phyloP scores from a whole-genome alignment of 1,139 yeast species.

The Schwanniomyces etchellsii region DNA sequence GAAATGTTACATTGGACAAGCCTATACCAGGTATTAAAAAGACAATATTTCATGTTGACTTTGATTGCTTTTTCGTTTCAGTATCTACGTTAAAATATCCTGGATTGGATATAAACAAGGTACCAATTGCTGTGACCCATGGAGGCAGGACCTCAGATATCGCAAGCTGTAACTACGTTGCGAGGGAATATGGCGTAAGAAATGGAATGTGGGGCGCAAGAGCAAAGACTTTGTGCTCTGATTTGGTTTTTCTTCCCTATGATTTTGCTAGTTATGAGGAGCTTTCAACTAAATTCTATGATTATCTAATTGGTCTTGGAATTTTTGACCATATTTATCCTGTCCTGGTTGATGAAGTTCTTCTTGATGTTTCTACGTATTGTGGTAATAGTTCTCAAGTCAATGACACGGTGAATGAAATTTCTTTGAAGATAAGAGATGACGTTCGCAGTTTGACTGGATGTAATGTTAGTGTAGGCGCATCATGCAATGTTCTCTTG shows the following conservation, averaged over 20 bases:
- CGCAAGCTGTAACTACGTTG: constrained; percentile 90
- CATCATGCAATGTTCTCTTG: constrained; percentile 61
- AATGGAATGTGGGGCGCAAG: constrained; percentile 87
- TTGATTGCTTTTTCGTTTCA: constrained; percentile 90
- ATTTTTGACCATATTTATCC: constrained; percentile 64
- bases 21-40: constrained; percentile 7
- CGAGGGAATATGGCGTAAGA: constrained; percentile 63
- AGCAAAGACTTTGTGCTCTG: constrained; percentile 65
- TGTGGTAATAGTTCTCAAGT: constrained; percentile 9
- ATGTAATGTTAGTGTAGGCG: constrained; percentile 77
- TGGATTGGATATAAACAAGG: constrained; percentile 46
- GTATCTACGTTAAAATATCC: constrained; percentile 65
- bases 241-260: constrained; percentile 56
- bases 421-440: constrained; percentile 35
- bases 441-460: constrained; percentile 43
- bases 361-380: constrained; percentile 57
- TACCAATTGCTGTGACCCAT: constrained; percentile 82
- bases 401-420: constrained; percentile 10
- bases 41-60: constrained; percentile 74
- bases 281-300: constrained; percentile 41
- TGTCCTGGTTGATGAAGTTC: constrained; percentile 86
- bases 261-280: constrained; percentile 70
- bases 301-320: constrained; percentile 44
- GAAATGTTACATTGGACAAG: not conserved
- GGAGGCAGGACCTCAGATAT: constrained; percentile 69